A percentile compares a stretch with the other conserved stretches of the same genome.
These are phyloP conservation scores for Colletotrichum simmondsii DNA, from an alignment of 2,329 filamentous ascomycete genomes.

Conservation along the genomic window DNA sequence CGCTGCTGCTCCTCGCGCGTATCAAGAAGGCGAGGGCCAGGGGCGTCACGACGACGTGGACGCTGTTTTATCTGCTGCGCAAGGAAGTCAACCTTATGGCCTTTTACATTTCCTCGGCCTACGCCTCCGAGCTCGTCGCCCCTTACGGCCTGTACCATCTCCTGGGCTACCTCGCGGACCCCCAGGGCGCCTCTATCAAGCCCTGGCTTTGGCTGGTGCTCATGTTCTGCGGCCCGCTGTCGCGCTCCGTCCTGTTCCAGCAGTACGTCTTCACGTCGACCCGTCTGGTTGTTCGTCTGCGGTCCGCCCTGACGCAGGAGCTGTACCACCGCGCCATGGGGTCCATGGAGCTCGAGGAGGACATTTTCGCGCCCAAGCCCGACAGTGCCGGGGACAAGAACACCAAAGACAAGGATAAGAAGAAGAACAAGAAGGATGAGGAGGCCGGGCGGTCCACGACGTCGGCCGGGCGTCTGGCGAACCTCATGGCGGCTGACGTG, in stretches of 20 bases:
- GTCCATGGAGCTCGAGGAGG: slow-evolving; percentile 68
- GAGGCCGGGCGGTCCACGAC: slow-evolving; percentile 45
- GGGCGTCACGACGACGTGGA: slow-evolving; percentile 56
- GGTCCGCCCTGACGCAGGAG: slow-evolving; percentile 67
- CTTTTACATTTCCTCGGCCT: slow-evolving; percentile 50
- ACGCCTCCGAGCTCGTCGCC: slow-evolving; percentile 59
- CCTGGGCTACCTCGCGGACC: slow-evolving; percentile 60
- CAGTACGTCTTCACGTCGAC: slow-evolving; percentile 69
- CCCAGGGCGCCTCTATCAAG: slow-evolving; percentile 54
- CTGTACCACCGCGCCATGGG: slow-evolving; percentile 65
- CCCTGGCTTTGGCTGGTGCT: slow-evolving; percentile 66
- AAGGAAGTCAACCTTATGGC: slow-evolving; percentile 57
- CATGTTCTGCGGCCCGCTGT: slow-evolving; percentile 61
- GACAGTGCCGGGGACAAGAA: slow-evolving; percentile 18
- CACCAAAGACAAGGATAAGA: slow-evolving; percentile 38
- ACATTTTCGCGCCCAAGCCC: slow-evolving; percentile 52
- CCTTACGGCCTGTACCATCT: slow-evolving; percentile 66
- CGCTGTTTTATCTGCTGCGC: slow-evolving; percentile 55
- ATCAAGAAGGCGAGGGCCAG: slow-evolving; percentile 55
- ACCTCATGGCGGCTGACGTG: slow-evolving; percentile 69
- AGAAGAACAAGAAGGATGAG: slow-evolving; percentile 42
- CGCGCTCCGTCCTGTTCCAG: slow-evolving; percentile 62
- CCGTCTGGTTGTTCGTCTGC: slow-evolving; percentile 65
- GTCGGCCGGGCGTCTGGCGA: slow-evolving; percentile 63
- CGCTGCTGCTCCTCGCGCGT: slow-evolving; percentile 56